Base-by-base conservation (phyloP, 176 grass and related monocot species). In the maize (Zea mays) region DNA sequence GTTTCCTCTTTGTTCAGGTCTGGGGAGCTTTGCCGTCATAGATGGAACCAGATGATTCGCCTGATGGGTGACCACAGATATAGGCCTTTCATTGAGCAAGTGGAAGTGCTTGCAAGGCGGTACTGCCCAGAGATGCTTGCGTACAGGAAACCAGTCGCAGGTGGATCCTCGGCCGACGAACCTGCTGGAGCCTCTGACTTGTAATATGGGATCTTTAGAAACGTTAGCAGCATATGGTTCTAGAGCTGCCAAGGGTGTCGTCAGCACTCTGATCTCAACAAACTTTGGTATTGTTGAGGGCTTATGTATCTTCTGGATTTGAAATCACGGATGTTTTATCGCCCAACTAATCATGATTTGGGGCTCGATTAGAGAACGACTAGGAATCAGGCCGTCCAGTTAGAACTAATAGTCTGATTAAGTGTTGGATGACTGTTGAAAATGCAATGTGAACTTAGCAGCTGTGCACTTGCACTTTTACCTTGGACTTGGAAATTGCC, bases 21-120 rank as follows among this genome's bases (percentile, higher is more conserved):
- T 12, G 95, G 89, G 72, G 89, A 92, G 62, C 19, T 86, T 74
- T 94, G 89, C 71, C 76, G 82, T 16, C 77, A 62, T 47, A 79
- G 91, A 38, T 98, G 95, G 91, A 76, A 84, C 16, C 84, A 98
- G 84, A 94, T 94, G 89, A 69, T 90, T 16, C 87, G 91, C 55
- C 9, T 66, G 34, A 72, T 97, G 1, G 88, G 91, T 46, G 60
- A 75, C 7, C 82, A 84, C 45, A 87, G 64, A 69, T 86, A 90
- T 82, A 93, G 15, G 79, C 44, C 91, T 39, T 98, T 94, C 72
- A 86, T 92, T 6, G 91, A 98, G 62, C 85, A 92, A 82, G 41
- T 98, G 37, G 89, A 90, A 63, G 76, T 92, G 34, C 81, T 98
- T 20, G 72, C 80, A 1, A 62, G 72, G 60, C 85, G 91, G 1